phyloP scores from a whole-genome alignment of 1,139 yeast species.

The Taphrina deformans region DNA sequence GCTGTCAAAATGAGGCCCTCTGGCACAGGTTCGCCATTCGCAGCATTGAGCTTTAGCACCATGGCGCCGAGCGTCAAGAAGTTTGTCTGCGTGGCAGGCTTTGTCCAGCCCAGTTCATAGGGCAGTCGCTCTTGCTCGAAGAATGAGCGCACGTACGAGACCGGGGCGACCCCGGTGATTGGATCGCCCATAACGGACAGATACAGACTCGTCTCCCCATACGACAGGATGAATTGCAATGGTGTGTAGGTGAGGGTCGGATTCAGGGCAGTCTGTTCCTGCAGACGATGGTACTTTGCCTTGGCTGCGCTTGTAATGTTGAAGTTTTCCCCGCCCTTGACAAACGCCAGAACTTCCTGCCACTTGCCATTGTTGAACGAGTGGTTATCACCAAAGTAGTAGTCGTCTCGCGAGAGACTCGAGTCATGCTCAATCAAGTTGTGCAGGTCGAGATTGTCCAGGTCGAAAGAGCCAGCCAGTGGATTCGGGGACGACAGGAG shows the following conservation, averaged over 20 bases:
- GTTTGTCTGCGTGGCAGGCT: slow-evolving; percentile 13
- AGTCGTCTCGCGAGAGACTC: slow-evolving; percentile 11
- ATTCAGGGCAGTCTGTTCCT: slow-evolving; percentile 5
- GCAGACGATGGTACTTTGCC: slow-evolving; percentile 18
- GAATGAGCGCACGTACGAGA: slow-evolving; percentile 17
- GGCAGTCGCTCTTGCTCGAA: slow-evolving; percentile 24
- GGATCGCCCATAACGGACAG: slow-evolving; percentile 28
- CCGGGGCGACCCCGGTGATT: slow-evolving; percentile 15
- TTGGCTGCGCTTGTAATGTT: slow-evolving; percentile 13
- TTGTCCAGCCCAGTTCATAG: slow-evolving; percentile 23
- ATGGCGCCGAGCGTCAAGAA: slow-evolving; percentile 8
- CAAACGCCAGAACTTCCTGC: slow-evolving; percentile 17
- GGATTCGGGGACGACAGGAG: slow-evolving; percentile 4
- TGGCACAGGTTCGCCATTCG: slow-evolving; percentile 17
- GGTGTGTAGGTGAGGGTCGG: slow-evolving; percentile 23
- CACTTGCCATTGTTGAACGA: slow-evolving; percentile 19
- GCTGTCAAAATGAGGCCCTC: slow-evolving; percentile 16
- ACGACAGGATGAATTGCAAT: slow-evolving; percentile 19
- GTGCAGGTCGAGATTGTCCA: slow-evolving; percentile 24
- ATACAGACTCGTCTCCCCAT: slow-evolving; percentile 27
- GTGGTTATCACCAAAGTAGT: slow-evolving; percentile 17
- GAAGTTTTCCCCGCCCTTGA: slow-evolving; percentile 2
- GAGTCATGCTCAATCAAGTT: slow-evolving; percentile 25
- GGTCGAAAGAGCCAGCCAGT: slow-evolving; percentile 16
- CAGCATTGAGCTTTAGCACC: slow-evolving; percentile 19